phyloP scores from a whole-genome alignment of 306 rosid species.

The Vigna nakashimae region DNA sequence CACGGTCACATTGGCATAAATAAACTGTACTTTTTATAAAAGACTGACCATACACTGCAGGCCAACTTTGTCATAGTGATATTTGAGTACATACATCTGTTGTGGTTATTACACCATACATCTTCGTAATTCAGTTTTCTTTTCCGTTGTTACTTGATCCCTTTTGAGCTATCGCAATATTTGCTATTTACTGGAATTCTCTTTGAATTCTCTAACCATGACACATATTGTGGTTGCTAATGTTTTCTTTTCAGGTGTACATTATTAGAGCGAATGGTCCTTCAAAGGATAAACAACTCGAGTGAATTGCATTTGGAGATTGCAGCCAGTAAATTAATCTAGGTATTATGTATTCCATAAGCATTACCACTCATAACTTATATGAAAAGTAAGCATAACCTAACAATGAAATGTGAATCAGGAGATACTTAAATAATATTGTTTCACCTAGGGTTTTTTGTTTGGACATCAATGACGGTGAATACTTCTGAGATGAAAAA shows the following conservation, averaged over 20 bases:
- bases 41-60: no score
- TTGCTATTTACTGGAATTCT: conserved; percentile 7
- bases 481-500: conserved; percentile 10
- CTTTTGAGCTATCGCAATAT: conserved; percentile 16
- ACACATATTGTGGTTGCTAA: conserved; percentile 26
- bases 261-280: conserved; percentile 61
- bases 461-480: not conserved
- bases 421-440: no score
- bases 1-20: no score
- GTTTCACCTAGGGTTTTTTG: not conserved
- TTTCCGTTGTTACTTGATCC: conserved; percentile 7
- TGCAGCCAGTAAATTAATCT: conserved; percentile 38
- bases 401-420: not conserved
- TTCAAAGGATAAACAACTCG: conserved; percentile 32
- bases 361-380: not conserved
- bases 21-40: no score
- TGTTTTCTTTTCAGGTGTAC: conserved; percentile 59
- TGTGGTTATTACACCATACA: not conserved
- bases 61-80: not conserved
- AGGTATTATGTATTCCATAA: conserved; percentile 40
- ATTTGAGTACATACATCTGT: conserved; percentile 19
- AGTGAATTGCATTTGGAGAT: conserved; percentile 37
- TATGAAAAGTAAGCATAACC: not conserved
- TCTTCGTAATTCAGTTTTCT: not conserved
- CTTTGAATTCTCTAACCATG: not conserved